These are phyloP conservation scores for Canariomyces notabilis DNA, from an alignment of 2,329 filamentous ascomycete genomes.

Conservation along the genomic window DNA sequence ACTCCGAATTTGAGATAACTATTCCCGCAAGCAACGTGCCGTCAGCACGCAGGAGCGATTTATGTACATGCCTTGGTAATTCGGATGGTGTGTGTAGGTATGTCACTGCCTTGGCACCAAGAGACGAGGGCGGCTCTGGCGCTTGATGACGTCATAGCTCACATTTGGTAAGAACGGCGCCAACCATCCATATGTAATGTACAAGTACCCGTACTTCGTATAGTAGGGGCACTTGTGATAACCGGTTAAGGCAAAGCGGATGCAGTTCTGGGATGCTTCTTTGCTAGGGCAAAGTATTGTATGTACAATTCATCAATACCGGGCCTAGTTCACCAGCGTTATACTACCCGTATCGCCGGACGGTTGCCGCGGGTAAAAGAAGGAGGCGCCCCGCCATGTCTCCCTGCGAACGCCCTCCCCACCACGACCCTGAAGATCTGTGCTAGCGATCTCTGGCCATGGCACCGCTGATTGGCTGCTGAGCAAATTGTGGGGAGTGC, in stretches of 20 bases:
- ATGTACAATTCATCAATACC: no score
- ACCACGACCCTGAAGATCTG: conserved; percentile 17
- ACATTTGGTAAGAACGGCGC: conserved; percentile 1
- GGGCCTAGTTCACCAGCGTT: no score
- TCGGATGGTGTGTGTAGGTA: not conserved
- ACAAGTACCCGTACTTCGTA: no score
- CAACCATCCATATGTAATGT: not conserved
- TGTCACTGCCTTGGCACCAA: not conserved
- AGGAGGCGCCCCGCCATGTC: not conserved
- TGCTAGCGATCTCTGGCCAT: not conserved
- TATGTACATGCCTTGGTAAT: no score
- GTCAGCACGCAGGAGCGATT: no score
- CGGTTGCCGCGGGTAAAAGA: not conserved
- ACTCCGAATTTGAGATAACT: no score
- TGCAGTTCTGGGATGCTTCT: no score
- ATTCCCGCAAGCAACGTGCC: no score
- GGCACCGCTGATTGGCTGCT: not conserved
- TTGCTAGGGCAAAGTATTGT: no score
- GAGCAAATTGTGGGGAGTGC: conserved; percentile 1
- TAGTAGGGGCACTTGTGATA: no score
- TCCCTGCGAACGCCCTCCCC: not conserved
- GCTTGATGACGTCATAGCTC: conserved; percentile 17
- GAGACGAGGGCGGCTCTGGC: not conserved
- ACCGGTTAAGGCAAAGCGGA: no score
- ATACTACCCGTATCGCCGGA: no score